Evolutionary conservation across 805 yeast species (phyloP).

Genomic region (Candida coquimbonensis): DNA sequence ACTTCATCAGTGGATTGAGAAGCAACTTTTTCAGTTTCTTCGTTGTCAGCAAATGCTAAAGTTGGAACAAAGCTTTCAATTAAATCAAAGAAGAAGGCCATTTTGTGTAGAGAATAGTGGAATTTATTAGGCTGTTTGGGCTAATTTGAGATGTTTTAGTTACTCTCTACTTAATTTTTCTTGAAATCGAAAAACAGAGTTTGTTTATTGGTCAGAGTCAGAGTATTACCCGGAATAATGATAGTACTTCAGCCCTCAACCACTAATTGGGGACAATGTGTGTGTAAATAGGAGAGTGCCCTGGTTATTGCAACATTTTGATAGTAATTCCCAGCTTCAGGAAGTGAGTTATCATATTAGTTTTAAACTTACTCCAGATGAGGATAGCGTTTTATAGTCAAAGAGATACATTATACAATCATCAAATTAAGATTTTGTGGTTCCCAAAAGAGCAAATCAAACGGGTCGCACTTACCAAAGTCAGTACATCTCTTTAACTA

Average conservation of each 20-base stretch:
- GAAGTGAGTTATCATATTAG: too few relatives aligned
- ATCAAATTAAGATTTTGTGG: too few relatives aligned
- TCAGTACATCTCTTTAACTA: too few relatives aligned
- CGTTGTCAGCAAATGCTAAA: constrained; percentile 66
- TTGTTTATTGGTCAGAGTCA: constrained; percentile 3
- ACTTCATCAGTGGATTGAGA: constrained; percentile 7
- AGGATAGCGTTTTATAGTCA: too few relatives aligned
- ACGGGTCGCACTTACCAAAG: too few relatives aligned
- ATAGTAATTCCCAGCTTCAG: too few relatives aligned
- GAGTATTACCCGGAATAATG: neutral
- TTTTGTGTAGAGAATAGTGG: neutral
- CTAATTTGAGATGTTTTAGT: too few relatives aligned
- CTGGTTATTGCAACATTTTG: too few relatives aligned
- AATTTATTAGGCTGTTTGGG: neutral
- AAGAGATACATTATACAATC: too few relatives aligned
- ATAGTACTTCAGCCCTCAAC: too few relatives aligned
- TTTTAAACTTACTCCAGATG: too few relatives aligned
- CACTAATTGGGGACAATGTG: neutral
- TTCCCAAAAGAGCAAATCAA: too few relatives aligned
- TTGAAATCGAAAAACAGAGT: neutral
- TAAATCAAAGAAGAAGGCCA: constrained; percentile 26
- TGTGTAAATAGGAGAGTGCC: neutral
- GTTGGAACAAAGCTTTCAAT: constrained; percentile 75
- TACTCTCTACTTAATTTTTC: neutral
- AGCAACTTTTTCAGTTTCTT: constrained; percentile 9